Conservation (phyloP, 2,329 filamentous ascomycete genomes). For the Aspergillus intermedius region DNA sequence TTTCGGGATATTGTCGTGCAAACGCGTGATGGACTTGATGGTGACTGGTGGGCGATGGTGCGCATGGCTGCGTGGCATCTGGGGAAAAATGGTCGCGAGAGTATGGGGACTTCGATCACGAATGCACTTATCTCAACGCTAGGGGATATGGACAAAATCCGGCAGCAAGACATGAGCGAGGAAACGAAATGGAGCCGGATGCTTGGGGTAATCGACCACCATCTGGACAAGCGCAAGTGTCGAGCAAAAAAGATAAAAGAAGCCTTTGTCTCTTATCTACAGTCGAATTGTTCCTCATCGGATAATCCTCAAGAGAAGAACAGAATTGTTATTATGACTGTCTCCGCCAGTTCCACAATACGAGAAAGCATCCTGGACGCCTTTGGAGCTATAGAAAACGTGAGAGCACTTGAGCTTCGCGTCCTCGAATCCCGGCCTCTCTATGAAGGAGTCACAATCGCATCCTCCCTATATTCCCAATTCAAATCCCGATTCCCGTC, state of each 20-base stretch:
- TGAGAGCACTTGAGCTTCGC: conserved; percentile 46
- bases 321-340: conserved; percentile 49
- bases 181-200: conserved; percentile 15
- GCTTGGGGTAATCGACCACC: conserved; percentile 18
- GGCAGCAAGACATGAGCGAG: conserved; percentile 10
- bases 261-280: conserved; percentile 22
- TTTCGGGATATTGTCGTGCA: conserved; percentile 43
- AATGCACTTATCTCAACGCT: conserved; percentile 22
- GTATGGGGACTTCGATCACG: conserved; percentile 58
- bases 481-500: conserved; percentile 14
- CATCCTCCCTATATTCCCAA: conserved; percentile 31
- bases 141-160: conserved; percentile 19
- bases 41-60: conserved; percentile 51
- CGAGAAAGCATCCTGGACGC: conserved; percentile 42
- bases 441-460: conserved; percentile 58
- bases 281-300: conserved; percentile 7
- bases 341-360: conserved; percentile 60
- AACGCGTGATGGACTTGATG: conserved; percentile 12
- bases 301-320: background rate
- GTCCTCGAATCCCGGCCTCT: conserved; percentile 62
- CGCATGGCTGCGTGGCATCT: conserved; percentile 57
- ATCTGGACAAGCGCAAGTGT: conserved; percentile 17
- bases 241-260: conserved; percentile 18
- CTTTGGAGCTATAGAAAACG: conserved; percentile 23
- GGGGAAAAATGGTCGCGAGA: conserved; percentile 59